Base-by-base conservation (phyloP, 1,284 basidiomycete genomes). In the Microbotryomycetes sp. region DNA sequence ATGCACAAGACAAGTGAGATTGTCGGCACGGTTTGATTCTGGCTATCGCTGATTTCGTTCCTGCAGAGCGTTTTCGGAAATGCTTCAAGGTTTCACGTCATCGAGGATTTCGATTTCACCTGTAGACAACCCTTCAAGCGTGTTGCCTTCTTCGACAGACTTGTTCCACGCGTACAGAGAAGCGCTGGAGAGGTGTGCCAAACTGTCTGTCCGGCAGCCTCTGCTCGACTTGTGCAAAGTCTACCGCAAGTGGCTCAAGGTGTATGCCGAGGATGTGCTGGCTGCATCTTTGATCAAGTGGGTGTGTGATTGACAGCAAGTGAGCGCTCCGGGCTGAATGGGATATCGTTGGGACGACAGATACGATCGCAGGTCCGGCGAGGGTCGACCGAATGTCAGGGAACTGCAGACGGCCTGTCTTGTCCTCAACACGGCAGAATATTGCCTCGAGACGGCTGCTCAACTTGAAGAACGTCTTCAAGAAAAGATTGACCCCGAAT, bases 111-210 rank as follows among this genome's bases (percentile, higher is more conserved):
- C 83, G 87, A 23, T 77, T 82, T 23, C 92, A 86, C 1, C 64
- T 0, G 61, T 78, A 15, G 78, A 80, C 21, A 76, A 84, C 1
- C 79, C 82, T 0, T 80, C 83, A 3, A 80, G 83, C 1, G 89
- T 98, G 0, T 80, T 97, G 3, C 89, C 91, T 0, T 93, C 90
- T 0, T 96, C 91, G 1, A 97, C 93, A 0, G 93, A 98, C 72
- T 78, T 99, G 41, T 98, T 98, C 78, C 94, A 94, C 75, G 91
- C 96, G 75, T 98, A 98, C 74, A 89, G 87, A 0, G 91, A 97
- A 73, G 92, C 87, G 48, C 77, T 99, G 50, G 96, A 98, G 61
- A 89, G 92, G 73, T 97, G 93, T 73, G 86, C 89, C 1, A 89
- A 87, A 70, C 75, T 91, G 2, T 66, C 65, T 16, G 76, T 75